Evolutionary conservation across 352 stramenopile genomes (phyloP).

Genomic region (Phytopythium helicoides): DNA sequence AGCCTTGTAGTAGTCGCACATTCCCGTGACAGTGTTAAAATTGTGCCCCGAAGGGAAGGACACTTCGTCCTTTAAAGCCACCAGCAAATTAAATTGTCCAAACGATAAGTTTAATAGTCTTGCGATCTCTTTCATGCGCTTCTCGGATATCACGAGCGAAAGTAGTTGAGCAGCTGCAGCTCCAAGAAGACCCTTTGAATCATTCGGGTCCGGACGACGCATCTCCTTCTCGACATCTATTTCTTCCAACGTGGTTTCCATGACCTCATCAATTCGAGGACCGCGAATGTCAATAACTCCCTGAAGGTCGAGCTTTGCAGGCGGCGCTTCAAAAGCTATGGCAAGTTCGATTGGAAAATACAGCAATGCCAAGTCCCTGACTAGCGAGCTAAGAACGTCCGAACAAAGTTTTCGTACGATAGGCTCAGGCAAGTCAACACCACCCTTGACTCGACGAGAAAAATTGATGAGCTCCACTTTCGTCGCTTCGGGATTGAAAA

Average conservation of each 20-base stretch:
- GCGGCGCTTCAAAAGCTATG: conserved; percentile 46
- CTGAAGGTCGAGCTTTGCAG: conserved; percentile 57
- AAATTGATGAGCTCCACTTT: conserved; percentile 71
- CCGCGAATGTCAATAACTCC: conserved; percentile 53
- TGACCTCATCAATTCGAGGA: conserved; percentile 51
- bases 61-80: conserved; percentile 46
- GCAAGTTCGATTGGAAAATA: conserved; percentile 73
- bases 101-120: conserved; percentile 41
- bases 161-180: conserved; percentile 44
- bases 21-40: conserved; percentile 43
- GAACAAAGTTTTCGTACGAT: conserved; percentile 72
- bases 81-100: conserved; percentile 63
- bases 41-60: conserved; percentile 43
- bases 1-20: conserved; percentile 60
- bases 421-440: conserved; percentile 63
- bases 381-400: conserved; percentile 56
- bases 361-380: conserved; percentile 53
- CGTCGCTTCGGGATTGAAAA: conserved; percentile 49
- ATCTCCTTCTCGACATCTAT: conserved; percentile 22
- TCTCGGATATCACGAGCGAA: conserved; percentile 27
- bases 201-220: background rate
- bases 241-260: conserved; percentile 42
- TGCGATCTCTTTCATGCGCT: conserved; percentile 50
- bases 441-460: conserved; percentile 55
- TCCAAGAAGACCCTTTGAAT: conserved; percentile 21